Evolutionary conservation across 495 filamentous ascomycete genomes (phyloP).

Genomic region (Penicillium psychrofluorescens): DNA sequence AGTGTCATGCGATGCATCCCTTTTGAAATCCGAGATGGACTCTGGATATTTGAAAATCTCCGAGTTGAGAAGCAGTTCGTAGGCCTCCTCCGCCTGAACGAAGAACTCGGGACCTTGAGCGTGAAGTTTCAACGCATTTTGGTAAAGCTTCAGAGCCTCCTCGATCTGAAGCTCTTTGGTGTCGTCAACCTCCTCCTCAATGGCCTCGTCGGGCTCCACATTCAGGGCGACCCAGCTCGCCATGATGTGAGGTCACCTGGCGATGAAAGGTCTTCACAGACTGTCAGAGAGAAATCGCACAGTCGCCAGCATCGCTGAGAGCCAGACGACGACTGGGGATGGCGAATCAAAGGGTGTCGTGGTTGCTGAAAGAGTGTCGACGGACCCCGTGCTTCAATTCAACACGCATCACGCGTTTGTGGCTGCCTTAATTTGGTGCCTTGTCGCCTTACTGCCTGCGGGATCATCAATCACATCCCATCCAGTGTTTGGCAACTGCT

Average conservation of each 20-base stretch:
- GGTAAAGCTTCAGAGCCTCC: slow-evolving; percentile 92
- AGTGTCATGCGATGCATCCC: slow-evolving; percentile 55
- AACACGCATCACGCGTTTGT: slow-evolving; percentile 26
- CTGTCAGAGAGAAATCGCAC: neutral
- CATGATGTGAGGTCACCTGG: slow-evolving; percentile 26
- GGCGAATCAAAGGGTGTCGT: neutral
- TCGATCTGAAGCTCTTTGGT: slow-evolving; percentile 96
- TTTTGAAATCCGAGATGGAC: slow-evolving; percentile 67
- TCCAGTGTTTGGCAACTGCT: slow-evolving; percentile 1
- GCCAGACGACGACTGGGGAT: neutral
- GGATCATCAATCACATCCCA: too few species aligned
- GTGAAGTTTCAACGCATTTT: slow-evolving; percentile 85
- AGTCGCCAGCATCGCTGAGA: slow-evolving; percentile 14
- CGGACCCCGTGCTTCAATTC: neutral
- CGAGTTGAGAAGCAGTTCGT: slow-evolving; percentile 75
- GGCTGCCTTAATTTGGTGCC: too few species aligned
- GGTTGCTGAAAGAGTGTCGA: neutral
- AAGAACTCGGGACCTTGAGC: slow-evolving; percentile 74
- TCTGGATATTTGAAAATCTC: slow-evolving; percentile 93
- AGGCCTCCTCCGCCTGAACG: slow-evolving; percentile 72
- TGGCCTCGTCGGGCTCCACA: slow-evolving; percentile 81
- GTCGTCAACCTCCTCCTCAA: slow-evolving; percentile 87
- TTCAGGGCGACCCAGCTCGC: slow-evolving; percentile 75
- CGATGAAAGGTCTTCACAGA: slow-evolving; percentile 1
- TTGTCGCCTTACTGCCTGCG: slow-evolving; percentile 16